phyloP scores from a whole-genome alignment of 108 stramenopile species.

The Conticribra guillardii region DNA sequence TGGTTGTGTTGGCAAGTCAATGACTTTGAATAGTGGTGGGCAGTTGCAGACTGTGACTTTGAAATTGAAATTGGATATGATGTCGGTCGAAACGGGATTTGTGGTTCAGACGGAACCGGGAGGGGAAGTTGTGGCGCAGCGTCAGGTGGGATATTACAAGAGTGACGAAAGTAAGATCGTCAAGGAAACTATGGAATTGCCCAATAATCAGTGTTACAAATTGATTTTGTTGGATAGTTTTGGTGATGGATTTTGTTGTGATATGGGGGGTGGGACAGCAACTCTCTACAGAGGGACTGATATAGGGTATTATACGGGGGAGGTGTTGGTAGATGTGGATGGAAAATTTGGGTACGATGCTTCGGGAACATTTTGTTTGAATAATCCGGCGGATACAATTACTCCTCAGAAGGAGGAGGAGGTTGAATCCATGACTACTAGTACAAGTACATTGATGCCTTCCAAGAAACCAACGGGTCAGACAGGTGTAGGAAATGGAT shows the following conservation, averaged over 20 bases:
- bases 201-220: slow-evolving; percentile 33
- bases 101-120: slow-evolving; percentile 15
- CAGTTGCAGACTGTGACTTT: slow-evolving; percentile 31
- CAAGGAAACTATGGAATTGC: slow-evolving; percentile 34
- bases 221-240: slow-evolving; percentile 39
- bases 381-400: background rate
- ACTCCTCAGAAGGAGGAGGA: background rate
- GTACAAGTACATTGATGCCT: background rate
- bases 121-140: slow-evolving; percentile 29
- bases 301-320: slow-evolving; percentile 31
- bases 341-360: slow-evolving; percentile 33
- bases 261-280: slow-evolving; percentile 37
- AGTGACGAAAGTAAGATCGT: slow-evolving; percentile 23
- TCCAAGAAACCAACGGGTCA: background rate
- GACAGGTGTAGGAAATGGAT: background rate
- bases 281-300: slow-evolving; percentile 33
- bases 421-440: background rate
- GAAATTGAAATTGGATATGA: slow-evolving; percentile 40
- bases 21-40: slow-evolving; percentile 18
- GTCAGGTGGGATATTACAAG: slow-evolving; percentile 41
- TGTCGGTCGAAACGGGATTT: slow-evolving; percentile 49
- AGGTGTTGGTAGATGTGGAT: slow-evolving; percentile 34
- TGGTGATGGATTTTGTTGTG: slow-evolving; percentile 46
- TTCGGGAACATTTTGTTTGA: slow-evolving; percentile 32
- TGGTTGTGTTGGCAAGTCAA: slow-evolving; percentile 14